Base-by-base conservation (phyloP, 2,329 filamentous ascomycete genomes). In the Polychaeton citri region DNA sequence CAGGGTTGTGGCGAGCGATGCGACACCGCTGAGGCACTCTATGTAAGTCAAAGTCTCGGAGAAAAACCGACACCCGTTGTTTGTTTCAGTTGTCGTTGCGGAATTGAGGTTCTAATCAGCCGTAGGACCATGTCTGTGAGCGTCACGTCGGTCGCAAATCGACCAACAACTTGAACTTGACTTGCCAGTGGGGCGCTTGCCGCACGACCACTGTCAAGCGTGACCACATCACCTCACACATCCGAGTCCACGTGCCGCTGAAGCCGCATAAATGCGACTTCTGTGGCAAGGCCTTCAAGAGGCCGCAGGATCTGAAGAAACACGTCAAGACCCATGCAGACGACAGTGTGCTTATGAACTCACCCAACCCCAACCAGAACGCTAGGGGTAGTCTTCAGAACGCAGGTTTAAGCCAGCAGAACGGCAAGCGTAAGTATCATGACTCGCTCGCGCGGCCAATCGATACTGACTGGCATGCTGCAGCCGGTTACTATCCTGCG, bases 211-310 rank as follows among this genome's bases (percentile, higher is more conserved):
- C 88, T 2, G 88, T 96, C 59, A 96, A 98, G 72, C 85, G 90
- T 53, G 90, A 96, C 54, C 90, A 98, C 66, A 98, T 98, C 63
- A 98, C 90, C 34, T 96, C 90, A 34, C 90, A 98, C 63, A 95
- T 98, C 52, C 84, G 90, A 46, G 90, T 96, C 36, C 90, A 98
- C 60, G 88, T 98, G n/a, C 90, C 90, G 1, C 69, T 98, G 42
- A 98, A 98, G 72, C 90, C 90, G 48, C 90, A 98, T 69, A 96
- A 95, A 65, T 98, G 90, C 62, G 87, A 95, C 58, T 93, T 95
- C 64, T 98, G 90, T 57, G 85, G 85, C 57, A 98, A 98, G 69
- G 87, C 87, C 2, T 98, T 98, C 73, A 98, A 98, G 75, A 82
- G 90, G 21, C 90, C 90, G 2, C 90, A 98, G 66, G 90, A 98